Evolutionary conservation across 805 yeast genomes (phyloP).

Genomic region (Cyberlindnera meyerae): DNA sequence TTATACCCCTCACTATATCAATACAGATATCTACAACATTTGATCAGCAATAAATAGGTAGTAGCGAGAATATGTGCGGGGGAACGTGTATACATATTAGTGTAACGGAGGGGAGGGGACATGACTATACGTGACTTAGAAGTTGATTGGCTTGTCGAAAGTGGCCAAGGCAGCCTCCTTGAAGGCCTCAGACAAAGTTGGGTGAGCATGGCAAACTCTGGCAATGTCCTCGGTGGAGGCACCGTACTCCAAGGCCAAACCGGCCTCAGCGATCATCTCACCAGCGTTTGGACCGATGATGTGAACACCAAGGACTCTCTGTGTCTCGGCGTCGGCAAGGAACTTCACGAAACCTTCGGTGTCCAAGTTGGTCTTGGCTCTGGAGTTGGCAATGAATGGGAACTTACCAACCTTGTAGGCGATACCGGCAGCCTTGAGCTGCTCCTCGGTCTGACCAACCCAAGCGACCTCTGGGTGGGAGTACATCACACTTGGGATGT

Average conservation of each 20-base stretch:
- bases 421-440: conserved; percentile 88
- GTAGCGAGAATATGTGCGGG: too few species aligned
- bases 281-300: conserved; percentile 98
- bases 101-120: too few species aligned
- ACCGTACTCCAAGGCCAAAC: conserved; percentile 96
- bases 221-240: conserved; percentile 98
- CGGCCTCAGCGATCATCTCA: conserved; percentile 99
- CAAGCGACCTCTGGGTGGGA: conserved; percentile 99
- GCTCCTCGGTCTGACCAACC: conserved; percentile 97
- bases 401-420: conserved; percentile 93
- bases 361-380: conserved; percentile 97
- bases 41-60: too few species aligned
- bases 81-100: too few species aligned
- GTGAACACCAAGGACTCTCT: conserved; percentile 93
- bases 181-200: conserved; percentile 95
- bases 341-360: conserved; percentile 97
- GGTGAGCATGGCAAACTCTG: conserved; percentile 98
- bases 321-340: conserved; percentile 94
- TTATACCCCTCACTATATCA: too few species aligned
- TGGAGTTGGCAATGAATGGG: conserved; percentile 98
- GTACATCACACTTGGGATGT: conserved; percentile 98
- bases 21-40: too few species aligned
- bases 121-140: too few species aligned
- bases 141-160: conserved; percentile 87
- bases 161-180: conserved; percentile 96